Conservation (phyloP, 768 basidiomycete species). For the Trametopsis cervina region DNA sequence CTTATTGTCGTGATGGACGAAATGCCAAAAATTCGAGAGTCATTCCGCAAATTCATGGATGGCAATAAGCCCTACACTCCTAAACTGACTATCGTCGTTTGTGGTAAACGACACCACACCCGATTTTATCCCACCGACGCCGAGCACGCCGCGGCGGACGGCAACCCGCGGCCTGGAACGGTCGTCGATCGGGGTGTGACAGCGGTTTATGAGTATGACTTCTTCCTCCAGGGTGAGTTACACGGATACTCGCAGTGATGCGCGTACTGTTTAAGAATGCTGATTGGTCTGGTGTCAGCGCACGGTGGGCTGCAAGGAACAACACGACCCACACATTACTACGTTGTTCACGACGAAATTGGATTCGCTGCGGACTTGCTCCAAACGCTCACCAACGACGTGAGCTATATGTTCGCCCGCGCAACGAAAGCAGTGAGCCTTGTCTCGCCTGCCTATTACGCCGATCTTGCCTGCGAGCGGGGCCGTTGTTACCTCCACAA, state of each 20-base stretch:
- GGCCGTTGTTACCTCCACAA: conserved; percentile 47
- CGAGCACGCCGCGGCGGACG: conserved; percentile 33
- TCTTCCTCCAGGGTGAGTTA: conserved; percentile 42
- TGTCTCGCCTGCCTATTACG: conserved; percentile 39
- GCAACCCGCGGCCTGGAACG: conserved; percentile 47
- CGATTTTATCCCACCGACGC: conserved; percentile 48
- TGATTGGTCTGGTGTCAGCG: conserved; percentile 15
- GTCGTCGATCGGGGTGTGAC: conserved; percentile 51
- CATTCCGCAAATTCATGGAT: conserved; percentile 34
- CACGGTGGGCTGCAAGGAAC: conserved; percentile 42
- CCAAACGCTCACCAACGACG: conserved; percentile 47
- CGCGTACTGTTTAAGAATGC: background rate
- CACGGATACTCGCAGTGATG: no score
- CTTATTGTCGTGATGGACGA: conserved; percentile 36
- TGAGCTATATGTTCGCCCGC: conserved; percentile 51
- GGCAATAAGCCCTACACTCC: conserved; percentile 34
- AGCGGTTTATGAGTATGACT: conserved; percentile 47
- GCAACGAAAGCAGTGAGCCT: conserved; percentile 49
- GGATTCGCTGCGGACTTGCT: conserved; percentile 41
- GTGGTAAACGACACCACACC: conserved; percentile 53
- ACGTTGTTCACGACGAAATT: conserved; percentile 49
- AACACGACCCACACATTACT: conserved; percentile 49
- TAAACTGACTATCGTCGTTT: conserved; percentile 45
- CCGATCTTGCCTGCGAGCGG: conserved; percentile 45
- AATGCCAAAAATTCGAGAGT: conserved; percentile 34